Conservation (phyloP, 768 basidiomycete genomes). For the Naganishia onofrii region DNA sequence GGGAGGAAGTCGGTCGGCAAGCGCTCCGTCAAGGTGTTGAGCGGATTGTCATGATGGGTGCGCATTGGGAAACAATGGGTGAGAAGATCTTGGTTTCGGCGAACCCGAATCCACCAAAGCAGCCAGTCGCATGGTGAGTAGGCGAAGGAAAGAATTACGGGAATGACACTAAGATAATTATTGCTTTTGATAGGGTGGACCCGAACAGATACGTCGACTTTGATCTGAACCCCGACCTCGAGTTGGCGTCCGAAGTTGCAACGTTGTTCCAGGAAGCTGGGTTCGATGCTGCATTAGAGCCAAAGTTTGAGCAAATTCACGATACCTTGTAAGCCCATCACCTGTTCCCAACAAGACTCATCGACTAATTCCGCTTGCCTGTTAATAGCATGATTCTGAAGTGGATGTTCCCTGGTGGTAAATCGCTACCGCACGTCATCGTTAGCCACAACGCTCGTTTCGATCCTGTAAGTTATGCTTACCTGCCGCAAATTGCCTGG, state of each 20-base stretch:
- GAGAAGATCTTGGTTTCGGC: slow-evolving; percentile 29
- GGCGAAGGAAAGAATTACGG: background rate
- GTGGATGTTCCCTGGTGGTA: slow-evolving; percentile 37
- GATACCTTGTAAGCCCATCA: slow-evolving; percentile 14
- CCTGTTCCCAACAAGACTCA: too few species aligned
- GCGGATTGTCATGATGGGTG: slow-evolving; percentile 36
- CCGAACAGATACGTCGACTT: slow-evolving; percentile 33
- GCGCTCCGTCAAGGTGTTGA: slow-evolving; percentile 31
- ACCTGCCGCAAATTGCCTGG: background rate
- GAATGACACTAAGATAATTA: background rate
- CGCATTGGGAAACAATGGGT: slow-evolving; percentile 35
- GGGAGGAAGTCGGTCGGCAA: slow-evolving; percentile 33
- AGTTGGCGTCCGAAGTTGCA: slow-evolving; percentile 25
- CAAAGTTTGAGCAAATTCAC: slow-evolving; percentile 33
- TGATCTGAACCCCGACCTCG: slow-evolving; percentile 31
- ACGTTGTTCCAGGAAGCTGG: slow-evolving; percentile 21
- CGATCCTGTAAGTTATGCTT: slow-evolving; percentile 32
- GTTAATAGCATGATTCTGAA: slow-evolving; percentile 34
- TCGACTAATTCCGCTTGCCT: background rate
- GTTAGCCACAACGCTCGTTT: slow-evolving; percentile 36
- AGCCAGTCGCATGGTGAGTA: slow-evolving; percentile 36
- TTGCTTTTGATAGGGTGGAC: slow-evolving; percentile 25
- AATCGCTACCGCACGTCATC: slow-evolving; percentile 30
- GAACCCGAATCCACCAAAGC: slow-evolving; percentile 33
- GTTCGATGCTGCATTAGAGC: slow-evolving; percentile 32